phyloP scores from a whole-genome alignment of 2,329 filamentous ascomycete species.

The Claviceps monticola region DNA sequence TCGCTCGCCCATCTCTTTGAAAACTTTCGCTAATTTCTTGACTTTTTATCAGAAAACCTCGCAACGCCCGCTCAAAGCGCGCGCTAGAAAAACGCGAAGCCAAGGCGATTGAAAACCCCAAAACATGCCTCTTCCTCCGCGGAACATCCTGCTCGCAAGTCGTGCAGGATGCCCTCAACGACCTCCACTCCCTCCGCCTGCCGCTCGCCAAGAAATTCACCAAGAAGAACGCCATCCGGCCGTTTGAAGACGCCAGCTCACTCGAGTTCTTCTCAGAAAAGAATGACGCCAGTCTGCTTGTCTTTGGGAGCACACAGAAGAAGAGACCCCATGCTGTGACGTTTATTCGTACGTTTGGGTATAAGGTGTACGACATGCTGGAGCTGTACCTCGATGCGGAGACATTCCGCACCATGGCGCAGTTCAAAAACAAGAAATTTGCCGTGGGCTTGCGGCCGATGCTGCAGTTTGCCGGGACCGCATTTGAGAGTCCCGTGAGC shows the following conservation, averaged over 20 bases:
- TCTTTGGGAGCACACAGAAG: slow-evolving; percentile 78
- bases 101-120: slow-evolving; percentile 79
- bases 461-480: slow-evolving; percentile 77
- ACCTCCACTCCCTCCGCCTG: slow-evolving; percentile 72
- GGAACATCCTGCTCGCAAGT: slow-evolving; percentile 76
- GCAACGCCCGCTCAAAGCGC: slow-evolving; percentile 79
- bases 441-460: slow-evolving; percentile 78
- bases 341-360: slow-evolving; percentile 66
- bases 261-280: slow-evolving; percentile 94
- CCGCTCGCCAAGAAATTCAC: slow-evolving; percentile 80
- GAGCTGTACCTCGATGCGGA: slow-evolving; percentile 74
- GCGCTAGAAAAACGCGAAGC: slow-evolving; percentile 87
- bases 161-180: slow-evolving; percentile 69
- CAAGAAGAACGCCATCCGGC: slow-evolving; percentile 93
- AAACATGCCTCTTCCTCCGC: slow-evolving; percentile 77
- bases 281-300: slow-evolving; percentile 78
- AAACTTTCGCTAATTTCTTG: neutral
- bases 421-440: slow-evolving; percentile 65
- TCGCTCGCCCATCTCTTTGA: neutral
- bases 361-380: slow-evolving; percentile 88
- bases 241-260: slow-evolving; percentile 78
- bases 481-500: slow-evolving; percentile 69
- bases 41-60: slow-evolving; percentile 34
- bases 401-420: slow-evolving; percentile 52
- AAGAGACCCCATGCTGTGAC: slow-evolving; percentile 91